A percentile compares a stretch with the other conserved stretches of the same genome.
Evolutionary conservation across 768 basidiomycete species (phyloP).

Genomic region (Russula griseocarnosa): DNA sequence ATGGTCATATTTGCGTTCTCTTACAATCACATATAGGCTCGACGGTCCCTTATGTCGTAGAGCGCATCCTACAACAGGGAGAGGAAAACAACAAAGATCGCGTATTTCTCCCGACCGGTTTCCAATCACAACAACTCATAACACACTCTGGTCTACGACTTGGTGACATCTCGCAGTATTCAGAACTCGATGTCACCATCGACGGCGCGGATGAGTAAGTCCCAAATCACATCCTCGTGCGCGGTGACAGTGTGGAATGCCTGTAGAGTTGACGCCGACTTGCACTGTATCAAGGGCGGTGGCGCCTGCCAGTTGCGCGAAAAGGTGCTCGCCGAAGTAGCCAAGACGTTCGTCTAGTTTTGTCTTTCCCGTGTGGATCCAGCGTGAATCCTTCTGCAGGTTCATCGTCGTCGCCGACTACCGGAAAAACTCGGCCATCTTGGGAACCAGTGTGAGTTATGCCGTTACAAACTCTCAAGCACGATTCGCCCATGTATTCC

Average conservation of each 20-base stretch:
- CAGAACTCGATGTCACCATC: conserved; percentile 89
- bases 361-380: neutral
- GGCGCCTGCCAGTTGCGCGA: conserved; percentile 96
- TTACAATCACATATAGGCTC: conserved; percentile 50
- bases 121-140: conserved; percentile 96
- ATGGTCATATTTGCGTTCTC: neutral
- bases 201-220: conserved; percentile 96
- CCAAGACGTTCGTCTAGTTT: conserved; percentile 61
- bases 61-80: conserved; percentile 87
- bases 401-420: conserved; percentile 94
- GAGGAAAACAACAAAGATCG: conserved; percentile 67
- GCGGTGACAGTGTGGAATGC: neutral
- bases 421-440: conserved; percentile 80
- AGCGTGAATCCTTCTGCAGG: conserved; percentile 36
- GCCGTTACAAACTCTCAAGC: neutral
- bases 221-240: neutral
- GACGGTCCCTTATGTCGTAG: conserved; percentile 95
- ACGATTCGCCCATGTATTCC: conserved; percentile 15
- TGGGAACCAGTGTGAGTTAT: conserved; percentile 74
- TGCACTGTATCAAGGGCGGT: conserved; percentile 97
- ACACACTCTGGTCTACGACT: conserved; percentile 69
- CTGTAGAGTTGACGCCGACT: conserved; percentile 70
- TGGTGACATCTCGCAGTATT: conserved; percentile 88
- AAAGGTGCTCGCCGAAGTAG: conserved; percentile 97
- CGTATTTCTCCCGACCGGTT: conserved; percentile 91